Conservation (phyloP, 768 basidiomycete species). For the Jaapia argillacea region DNA sequence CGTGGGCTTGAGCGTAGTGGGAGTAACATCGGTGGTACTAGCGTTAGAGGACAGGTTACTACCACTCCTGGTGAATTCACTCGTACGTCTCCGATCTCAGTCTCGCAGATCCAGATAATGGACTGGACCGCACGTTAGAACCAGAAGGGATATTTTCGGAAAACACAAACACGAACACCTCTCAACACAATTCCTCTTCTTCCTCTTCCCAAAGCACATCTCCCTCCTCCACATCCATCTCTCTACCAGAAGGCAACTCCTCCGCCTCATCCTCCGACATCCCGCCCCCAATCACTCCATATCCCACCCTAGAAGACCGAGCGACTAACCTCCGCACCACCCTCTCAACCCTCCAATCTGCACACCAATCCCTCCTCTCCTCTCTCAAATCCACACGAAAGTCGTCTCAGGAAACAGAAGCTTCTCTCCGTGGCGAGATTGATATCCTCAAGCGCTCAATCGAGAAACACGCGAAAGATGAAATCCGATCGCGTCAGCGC, state of each 20-base stretch:
- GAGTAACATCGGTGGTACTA: slow-evolving; percentile 21
- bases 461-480: slow-evolving; percentile 67
- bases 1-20: slow-evolving; percentile 60
- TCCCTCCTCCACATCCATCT: background rate
- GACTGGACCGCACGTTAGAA: slow-evolving; percentile 11
- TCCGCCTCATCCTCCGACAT: slow-evolving; percentile 10
- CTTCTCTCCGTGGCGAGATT: slow-evolving; percentile 74
- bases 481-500: slow-evolving; percentile 79
- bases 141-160: slow-evolving; percentile 5
- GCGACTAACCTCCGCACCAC: slow-evolving; percentile 55
- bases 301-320: slow-evolving; percentile 57
- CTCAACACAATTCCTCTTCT: no score
- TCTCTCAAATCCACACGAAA: slow-evolving; percentile 71
- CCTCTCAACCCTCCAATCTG: slow-evolving; percentile 49
- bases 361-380: slow-evolving; percentile 56
- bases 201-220: background rate
- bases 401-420: slow-evolving; percentile 77
- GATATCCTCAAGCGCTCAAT: slow-evolving; percentile 74
- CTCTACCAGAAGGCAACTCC: slow-evolving; percentile 7
- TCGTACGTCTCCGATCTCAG: no score
- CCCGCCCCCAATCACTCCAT: slow-evolving; percentile 16
- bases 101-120: no score
- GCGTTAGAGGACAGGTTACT: slow-evolving; percentile 53
- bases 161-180: background rate
- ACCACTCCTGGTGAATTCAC: slow-evolving; percentile 48